Conservation (phyloP, 2,329 filamentous ascomycete genomes). For the Ilyonectria sp. region DNA sequence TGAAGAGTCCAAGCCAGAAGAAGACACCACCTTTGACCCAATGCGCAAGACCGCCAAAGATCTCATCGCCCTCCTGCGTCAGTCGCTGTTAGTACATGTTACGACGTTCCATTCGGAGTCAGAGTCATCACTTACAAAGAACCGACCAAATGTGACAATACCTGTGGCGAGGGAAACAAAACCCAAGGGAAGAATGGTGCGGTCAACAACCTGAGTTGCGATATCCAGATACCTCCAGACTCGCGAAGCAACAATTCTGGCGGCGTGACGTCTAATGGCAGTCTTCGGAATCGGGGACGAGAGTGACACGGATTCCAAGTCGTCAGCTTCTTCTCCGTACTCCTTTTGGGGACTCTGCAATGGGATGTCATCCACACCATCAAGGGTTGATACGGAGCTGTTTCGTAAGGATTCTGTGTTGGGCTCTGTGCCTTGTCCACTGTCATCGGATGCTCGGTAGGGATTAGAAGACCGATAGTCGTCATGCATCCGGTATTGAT, state of each 20-base stretch:
- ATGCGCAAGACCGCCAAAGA: slow-evolving; percentile 92
- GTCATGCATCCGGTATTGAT: slow-evolving; percentile 52
- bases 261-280: slow-evolving; percentile 68
- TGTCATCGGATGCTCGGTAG: slow-evolving; percentile 77
- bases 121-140: slow-evolving; percentile 77
- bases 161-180: slow-evolving; percentile 82
- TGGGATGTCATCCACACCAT: slow-evolving; percentile 57
- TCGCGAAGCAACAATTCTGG: slow-evolving; percentile 68
- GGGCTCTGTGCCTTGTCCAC: slow-evolving; percentile 81
- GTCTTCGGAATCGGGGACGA: slow-evolving; percentile 58
- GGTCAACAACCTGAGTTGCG: slow-evolving; percentile 79
- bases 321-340: slow-evolving; percentile 64
- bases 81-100: slow-evolving; percentile 15
- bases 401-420: slow-evolving; percentile 78
- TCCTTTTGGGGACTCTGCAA: slow-evolving; percentile 60
- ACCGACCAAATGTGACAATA: slow-evolving; percentile 82
- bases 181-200: slow-evolving; percentile 83
- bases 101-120: background rate
- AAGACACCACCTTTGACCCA: slow-evolving; percentile 97
- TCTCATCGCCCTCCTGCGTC: slow-evolving; percentile 72
- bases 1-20: slow-evolving; percentile 92
- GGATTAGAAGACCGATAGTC: slow-evolving; percentile 64
- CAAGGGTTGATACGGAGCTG: slow-evolving; percentile 73
- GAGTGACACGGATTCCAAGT: slow-evolving; percentile 50
- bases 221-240: slow-evolving; percentile 72